phyloP scores from a whole-genome alignment of 306 rosid species.

The Albizia julibrissin region DNA sequence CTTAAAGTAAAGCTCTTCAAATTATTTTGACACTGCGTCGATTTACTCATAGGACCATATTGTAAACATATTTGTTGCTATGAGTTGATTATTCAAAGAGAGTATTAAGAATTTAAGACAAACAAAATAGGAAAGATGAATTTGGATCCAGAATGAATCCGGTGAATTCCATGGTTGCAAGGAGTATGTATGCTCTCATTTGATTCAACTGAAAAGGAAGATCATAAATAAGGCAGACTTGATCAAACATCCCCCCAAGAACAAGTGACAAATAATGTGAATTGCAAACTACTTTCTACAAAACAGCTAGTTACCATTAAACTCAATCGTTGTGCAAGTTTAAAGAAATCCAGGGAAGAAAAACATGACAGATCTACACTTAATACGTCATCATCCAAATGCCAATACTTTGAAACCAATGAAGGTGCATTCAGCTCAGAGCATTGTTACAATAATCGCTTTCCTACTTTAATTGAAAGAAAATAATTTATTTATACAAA shows the following conservation, averaged over 20 bases:
- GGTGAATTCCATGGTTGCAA: neutral
- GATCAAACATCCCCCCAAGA: constrained; percentile 1
- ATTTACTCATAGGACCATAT: neutral
- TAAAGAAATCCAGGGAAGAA: constrained; percentile 15
- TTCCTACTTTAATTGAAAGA: constrained; percentile 23
- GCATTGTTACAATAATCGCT: constrained; percentile 32
- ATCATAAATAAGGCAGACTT: neutral
- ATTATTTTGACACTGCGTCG: too few species aligned
- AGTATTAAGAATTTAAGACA: neutral
- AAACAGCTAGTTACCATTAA: constrained; percentile 32
- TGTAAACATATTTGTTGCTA: neutral
- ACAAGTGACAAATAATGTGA: constrained; percentile 21
- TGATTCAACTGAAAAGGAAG: neutral
- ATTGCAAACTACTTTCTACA: constrained; percentile 19
- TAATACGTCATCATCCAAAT: constrained; percentile 37
- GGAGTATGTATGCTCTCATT: neutral
- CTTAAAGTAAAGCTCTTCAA: neutral
- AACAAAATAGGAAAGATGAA: neutral
- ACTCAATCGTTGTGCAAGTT: constrained; percentile 1
- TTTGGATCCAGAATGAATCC: neutral
- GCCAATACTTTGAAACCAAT: constrained; percentile 34
- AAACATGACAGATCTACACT: constrained; percentile 30
- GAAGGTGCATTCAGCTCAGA: constrained; percentile 27
- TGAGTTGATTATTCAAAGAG: neutral
- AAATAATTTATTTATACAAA: constrained; percentile 34